A percentile compares a stretch with the other conserved stretches of the same genome.
phyloP scores from a whole-genome alignment of 116 monocot genomes.

The Iris pallida region DNA sequence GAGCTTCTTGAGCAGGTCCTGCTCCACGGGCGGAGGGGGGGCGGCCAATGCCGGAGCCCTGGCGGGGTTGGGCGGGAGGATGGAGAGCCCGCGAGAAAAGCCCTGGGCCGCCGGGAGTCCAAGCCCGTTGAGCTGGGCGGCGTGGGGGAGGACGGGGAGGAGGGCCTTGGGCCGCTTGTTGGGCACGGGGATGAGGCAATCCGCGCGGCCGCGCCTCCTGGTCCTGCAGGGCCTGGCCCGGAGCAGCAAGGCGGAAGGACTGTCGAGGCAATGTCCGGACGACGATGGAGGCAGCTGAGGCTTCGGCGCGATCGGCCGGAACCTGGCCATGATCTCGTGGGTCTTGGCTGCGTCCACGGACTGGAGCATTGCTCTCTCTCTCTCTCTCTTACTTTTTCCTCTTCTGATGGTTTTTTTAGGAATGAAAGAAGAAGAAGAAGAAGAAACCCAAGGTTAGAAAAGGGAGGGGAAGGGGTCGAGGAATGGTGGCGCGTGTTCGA shows the following conservation, averaged over 20 bases:
- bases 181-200: slow-evolving; percentile 6
- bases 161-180: slow-evolving; percentile 32
- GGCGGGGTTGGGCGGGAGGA: slow-evolving; percentile 5
- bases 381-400: background rate
- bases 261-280: background rate
- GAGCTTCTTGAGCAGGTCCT: slow-evolving; percentile 52
- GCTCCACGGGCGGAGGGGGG: slow-evolving; percentile 31
- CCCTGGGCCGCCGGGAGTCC: slow-evolving; percentile 1
- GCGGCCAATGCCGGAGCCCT: background rate
- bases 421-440: background rate
- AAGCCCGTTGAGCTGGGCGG: background rate
- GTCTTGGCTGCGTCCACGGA: slow-evolving; percentile 62
- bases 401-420: background rate
- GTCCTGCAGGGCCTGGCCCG: slow-evolving; percentile 29
- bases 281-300: slow-evolving; percentile 22
- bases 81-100: background rate
- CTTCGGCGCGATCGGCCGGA: slow-evolving; percentile 84
- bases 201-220: slow-evolving; percentile 44
- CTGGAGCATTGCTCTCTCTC: slow-evolving; percentile 23
- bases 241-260: slow-evolving; percentile 7
- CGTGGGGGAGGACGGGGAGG: slow-evolving; percentile 18
- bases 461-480: slow-evolving; percentile 1
- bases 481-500: slow-evolving; percentile 12
- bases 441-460: background rate
- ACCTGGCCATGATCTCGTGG: slow-evolving; percentile 82